Conservation (phyloP, 805 yeast genomes). For the Wickerhamomyces chaumierensis region DNA sequence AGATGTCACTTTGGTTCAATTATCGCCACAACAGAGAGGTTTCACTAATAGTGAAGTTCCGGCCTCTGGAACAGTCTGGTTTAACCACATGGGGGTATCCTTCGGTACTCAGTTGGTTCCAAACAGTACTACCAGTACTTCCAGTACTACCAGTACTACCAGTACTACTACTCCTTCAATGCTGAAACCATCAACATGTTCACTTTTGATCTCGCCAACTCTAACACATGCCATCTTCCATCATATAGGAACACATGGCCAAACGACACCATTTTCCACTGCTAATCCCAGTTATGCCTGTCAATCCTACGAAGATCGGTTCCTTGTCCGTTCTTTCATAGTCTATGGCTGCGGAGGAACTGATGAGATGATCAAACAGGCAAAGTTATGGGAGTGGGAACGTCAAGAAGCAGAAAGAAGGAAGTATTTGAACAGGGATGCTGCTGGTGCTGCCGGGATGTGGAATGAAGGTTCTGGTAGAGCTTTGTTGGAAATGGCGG, state of each 20-base stretch:
- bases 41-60: conserved; percentile 26
- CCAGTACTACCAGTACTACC: too few species aligned
- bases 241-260: conserved; percentile 47
- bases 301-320: conserved; percentile 51
- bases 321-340: conserved; percentile 65
- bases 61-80: conserved; percentile 36
- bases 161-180: conserved; percentile 10
- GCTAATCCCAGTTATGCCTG: conserved; percentile 9
- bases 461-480: too few species aligned
- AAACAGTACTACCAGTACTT: too few species aligned
- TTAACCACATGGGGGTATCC: conserved; percentile 78
- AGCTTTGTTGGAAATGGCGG: conserved; percentile 80
- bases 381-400: conserved; percentile 84
- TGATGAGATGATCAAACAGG: conserved; percentile 67
- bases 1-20: conserved; percentile 45
- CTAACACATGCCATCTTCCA: conserved; percentile 77
- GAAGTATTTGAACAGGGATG: conserved; percentile 52
- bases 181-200: too few species aligned
- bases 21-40: conserved; percentile 55
- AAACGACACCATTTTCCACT: too few species aligned
- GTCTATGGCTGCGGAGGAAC: conserved; percentile 89
- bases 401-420: conserved; percentile 74
- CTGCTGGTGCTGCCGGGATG: too few species aligned
- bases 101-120: conserved; percentile 65
- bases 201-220: conserved; percentile 66